Conservation (phyloP, 805 yeast species). For the Ogataea allantospora region DNA sequence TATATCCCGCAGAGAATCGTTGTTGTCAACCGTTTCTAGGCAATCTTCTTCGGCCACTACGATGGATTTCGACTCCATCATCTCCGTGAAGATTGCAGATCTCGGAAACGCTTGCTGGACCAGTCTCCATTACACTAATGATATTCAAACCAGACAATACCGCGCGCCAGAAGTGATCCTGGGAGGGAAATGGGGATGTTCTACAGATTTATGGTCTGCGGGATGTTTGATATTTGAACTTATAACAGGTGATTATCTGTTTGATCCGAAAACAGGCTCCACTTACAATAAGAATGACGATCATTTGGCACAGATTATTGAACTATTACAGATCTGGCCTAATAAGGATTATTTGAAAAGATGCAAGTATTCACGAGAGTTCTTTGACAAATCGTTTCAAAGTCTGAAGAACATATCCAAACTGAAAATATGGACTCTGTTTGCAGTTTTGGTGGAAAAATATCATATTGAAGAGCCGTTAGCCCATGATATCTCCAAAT, state of each 20-base stretch:
- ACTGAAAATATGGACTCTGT: constrained; percentile 51
- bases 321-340: constrained; percentile 42
- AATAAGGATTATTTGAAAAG: constrained; percentile 38
- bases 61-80: constrained; percentile 30
- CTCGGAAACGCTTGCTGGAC: constrained; percentile 70
- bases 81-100: constrained; percentile 61
- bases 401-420: constrained; percentile 43
- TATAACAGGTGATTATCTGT: constrained; percentile 59
- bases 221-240: constrained; percentile 60
- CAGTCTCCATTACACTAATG: constrained; percentile 61
- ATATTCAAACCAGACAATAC: constrained; percentile 68
- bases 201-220: constrained; percentile 60
- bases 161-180: constrained; percentile 63
- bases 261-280: constrained; percentile 56
- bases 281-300: constrained; percentile 54
- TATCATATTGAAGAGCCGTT: constrained; percentile 43
- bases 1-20: constrained; percentile 15
- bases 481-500: constrained; percentile 42
- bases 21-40: constrained; percentile 14
- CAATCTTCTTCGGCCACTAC: constrained; percentile 18
- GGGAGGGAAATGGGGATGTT: constrained; percentile 60
- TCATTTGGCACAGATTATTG: constrained; percentile 61
- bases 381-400: constrained; percentile 36
- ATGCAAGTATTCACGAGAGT: constrained; percentile 40
- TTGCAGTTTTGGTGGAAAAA: constrained; percentile 47